Evolutionary conservation across 495 filamentous ascomycete genomes (phyloP).

Genomic region (Penicillium daleae): DNA sequence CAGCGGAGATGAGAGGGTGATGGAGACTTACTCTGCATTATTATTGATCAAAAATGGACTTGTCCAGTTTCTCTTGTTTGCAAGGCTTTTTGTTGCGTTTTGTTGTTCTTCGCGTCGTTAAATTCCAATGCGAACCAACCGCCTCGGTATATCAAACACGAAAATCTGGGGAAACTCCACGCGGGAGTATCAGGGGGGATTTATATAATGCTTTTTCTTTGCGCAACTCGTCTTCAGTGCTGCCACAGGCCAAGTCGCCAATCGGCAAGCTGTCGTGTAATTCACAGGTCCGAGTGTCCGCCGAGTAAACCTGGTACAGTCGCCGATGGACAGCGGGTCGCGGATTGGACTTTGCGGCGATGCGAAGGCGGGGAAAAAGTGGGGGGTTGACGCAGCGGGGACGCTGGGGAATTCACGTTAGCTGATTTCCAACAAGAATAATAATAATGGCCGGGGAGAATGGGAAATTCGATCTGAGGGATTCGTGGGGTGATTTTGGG

Average conservation of each 20-base stretch:
- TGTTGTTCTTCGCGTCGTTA: no score
- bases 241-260: conserved; percentile 8
- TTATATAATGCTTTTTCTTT: background rate
- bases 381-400: conserved; percentile 17
- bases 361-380: conserved; percentile 22
- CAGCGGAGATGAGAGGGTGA: conserved; percentile 13
- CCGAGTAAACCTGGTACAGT: conserved; percentile 12
- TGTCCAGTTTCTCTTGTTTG: background rate
- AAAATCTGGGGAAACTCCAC: background rate
- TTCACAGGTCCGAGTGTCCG: conserved; percentile 14
- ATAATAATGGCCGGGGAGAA: background rate
- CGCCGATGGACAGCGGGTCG: conserved; percentile 8
- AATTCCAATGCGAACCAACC: background rate
- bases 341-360: conserved; percentile 14
- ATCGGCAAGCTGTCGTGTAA: conserved; percentile 4
- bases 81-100: no score
- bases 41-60: conserved; percentile 21
- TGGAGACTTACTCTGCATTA: conserved; percentile 27
- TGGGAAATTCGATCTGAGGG: background rate
- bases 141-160: background rate
- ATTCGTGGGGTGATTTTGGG: background rate
- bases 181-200: background rate
- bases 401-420: conserved; percentile 9
- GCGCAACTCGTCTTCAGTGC: background rate
- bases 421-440: background rate